Evolutionary conservation across 352 stramenopile species (phyloP).

Genomic region (Pythium monospermum): DNA sequence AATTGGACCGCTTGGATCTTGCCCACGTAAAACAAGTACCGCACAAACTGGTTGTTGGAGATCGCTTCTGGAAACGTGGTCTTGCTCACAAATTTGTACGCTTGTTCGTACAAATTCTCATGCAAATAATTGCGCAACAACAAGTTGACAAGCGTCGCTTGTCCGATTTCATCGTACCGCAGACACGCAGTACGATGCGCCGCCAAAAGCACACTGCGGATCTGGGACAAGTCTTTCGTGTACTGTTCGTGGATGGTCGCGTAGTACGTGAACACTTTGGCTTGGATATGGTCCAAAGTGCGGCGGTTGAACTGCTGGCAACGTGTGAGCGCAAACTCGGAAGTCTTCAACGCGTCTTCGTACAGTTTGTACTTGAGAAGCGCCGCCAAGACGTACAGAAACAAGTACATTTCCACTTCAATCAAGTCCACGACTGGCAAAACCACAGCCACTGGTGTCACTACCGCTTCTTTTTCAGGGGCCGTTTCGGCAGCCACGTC

Average conservation of each 20-base stretch:
- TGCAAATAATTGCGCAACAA: conserved; percentile 88
- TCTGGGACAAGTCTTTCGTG: conserved; percentile 44
- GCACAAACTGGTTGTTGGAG: conserved; percentile 98
- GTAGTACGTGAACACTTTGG: conserved; percentile 78
- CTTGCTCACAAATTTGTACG: conserved; percentile 91
- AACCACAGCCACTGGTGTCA: conserved; percentile 17
- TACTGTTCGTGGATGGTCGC: conserved; percentile 70
- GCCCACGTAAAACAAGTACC: conserved; percentile 96
- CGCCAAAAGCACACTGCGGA: conserved; percentile 60
- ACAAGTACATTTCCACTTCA: conserved; percentile 86
- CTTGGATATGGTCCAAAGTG: conserved; percentile 73
- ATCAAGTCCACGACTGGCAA: conserved; percentile 64
- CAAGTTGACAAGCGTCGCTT: conserved; percentile 89
- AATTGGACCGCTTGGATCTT: conserved; percentile 96
- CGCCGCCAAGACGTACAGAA: conserved; percentile 64
- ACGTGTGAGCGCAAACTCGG: conserved; percentile 47
- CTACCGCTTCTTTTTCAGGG: conserved; percentile 18
- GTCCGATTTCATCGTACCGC: conserved; percentile 86
- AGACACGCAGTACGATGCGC: conserved; percentile 87
- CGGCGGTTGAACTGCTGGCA: conserved; percentile 78
- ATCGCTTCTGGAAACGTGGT: conserved; percentile 85
- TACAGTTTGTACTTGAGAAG: conserved; percentile 68
- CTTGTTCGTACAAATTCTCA: conserved; percentile 89
- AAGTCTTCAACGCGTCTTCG: conserved; percentile 46
- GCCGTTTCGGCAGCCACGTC: conserved; percentile 30